Conservation (phyloP, 139 green algal genomes). For the Astrephomene gubernaculifera region DNA sequence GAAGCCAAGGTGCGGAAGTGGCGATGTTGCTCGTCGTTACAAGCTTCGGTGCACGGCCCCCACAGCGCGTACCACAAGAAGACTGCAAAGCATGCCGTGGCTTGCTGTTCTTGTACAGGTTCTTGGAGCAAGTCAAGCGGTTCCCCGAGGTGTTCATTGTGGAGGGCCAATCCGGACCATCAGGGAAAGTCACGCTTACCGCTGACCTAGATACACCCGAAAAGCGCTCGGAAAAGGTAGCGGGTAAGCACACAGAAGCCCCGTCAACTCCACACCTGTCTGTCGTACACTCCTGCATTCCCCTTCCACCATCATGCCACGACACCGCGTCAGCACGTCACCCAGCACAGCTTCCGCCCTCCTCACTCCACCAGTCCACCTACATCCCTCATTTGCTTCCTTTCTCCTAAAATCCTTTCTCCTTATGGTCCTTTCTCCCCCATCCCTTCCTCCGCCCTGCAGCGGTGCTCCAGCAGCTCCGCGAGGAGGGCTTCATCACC, state of each 20-base stretch:
- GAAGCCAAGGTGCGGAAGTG: slow-evolving; percentile 50
- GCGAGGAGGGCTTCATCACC: slow-evolving; percentile 72
- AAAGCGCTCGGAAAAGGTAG: slow-evolving; percentile 64
- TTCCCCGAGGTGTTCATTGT: slow-evolving; percentile 62
- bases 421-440: neutral
- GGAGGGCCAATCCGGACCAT: neutral
- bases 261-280: neutral
- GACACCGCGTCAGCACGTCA: neutral
- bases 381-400: neutral
- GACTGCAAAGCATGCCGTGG: too few species aligned
- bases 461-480: slow-evolving; percentile 58
- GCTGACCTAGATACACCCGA: slow-evolving; percentile 45
- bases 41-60: too few species aligned
- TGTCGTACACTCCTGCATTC: too few species aligned
- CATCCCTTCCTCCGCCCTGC: neutral
- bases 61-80: too few species aligned
- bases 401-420: neutral
- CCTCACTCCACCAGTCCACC: neutral
- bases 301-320: neutral
- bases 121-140: slow-evolving; percentile 56
- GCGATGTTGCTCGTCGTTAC: too few species aligned
- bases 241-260: too few species aligned
- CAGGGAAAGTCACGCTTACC: slow-evolving; percentile 31
- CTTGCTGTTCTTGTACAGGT: slow-evolving; percentile 45
- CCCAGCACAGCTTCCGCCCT: neutral